Evolutionary conservation across 2,329 filamentous ascomycete species (phyloP), one percentile per base, ranked within the genome.

Genomic region (Aspergillus niger): DNA sequence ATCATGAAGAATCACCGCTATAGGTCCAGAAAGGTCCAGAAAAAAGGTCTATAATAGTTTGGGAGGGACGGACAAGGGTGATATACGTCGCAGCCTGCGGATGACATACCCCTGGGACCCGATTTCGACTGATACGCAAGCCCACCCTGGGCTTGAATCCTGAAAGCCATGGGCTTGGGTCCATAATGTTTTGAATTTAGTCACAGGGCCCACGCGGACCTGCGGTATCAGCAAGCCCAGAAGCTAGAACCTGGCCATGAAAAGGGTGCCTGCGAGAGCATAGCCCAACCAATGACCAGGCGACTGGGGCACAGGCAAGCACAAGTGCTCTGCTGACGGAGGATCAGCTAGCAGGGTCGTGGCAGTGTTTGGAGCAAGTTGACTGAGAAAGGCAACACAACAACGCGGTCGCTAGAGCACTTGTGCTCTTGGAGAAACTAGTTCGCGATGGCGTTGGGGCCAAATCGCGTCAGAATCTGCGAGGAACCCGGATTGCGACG

Each of bases 401-500:
- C 28, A 36, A 17, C 39, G 17, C 24, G 43, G 26, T 28, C n/a
- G 41, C 17, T 36, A 39, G 30, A 44, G 24, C 43, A 20, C 41
- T 41, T 17, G 53, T 44, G 53, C 17, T 17, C 26, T 32, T 47
- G 53, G 44, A 47, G 28, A 55, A 44, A 55, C 53, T 55, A 55
- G 53, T 55, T 43, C 15, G 39, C 43, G n/a, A 30, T 55, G 53
- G 53, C 53, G 53, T 55, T 55, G 53, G 53, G 53, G 53, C 53
- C 53, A 55, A 55, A 55, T 55, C 53, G 53, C 43, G 53, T 55
- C 53, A 55, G 53, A 55, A 38, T 30, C 24, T 47, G 53, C 26
- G 43, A 55, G 38, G 24, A 38, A 53, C 20, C 22, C 38, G 38
- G 2, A 44, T n/a, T 20, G 43, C 39, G 28, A 20, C 3, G 30